Evolutionary conservation across 2,329 filamentous ascomycete species (phyloP).

Genomic region (Penicillium olsonii): DNA sequence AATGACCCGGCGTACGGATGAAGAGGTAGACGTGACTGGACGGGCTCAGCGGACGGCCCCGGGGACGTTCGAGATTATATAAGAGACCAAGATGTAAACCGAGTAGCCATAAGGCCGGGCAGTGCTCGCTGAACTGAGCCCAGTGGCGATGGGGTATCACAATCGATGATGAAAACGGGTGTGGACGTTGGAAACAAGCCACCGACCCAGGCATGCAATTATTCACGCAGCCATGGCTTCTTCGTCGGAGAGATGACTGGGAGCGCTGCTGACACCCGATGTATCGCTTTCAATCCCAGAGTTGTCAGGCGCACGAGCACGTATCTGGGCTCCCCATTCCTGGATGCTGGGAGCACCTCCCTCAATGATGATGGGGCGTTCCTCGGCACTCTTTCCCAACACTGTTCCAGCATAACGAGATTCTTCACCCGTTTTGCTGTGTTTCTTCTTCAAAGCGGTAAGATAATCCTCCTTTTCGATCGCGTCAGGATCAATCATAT

Average conservation of each 20-base stretch:
- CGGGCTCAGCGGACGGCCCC: no score
- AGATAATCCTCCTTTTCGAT: slow-evolving; percentile 70
- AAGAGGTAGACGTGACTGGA: no score
- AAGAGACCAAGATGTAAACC: no score
- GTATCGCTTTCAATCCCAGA: slow-evolving; percentile 33
- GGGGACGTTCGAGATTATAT: no score
- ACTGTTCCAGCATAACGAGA: slow-evolving; percentile 82
- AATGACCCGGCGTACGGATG: no score
- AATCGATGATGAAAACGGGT: no score
- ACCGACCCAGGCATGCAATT: background rate
- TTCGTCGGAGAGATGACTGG: slow-evolving; percentile 41
- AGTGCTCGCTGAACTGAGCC: no score
- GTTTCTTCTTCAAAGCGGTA: slow-evolving; percentile 82
- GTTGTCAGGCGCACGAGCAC: slow-evolving; percentile 29
- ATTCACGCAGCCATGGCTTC: slow-evolving; percentile 40
- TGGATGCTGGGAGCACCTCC: slow-evolving; percentile 70
- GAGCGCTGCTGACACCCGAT: slow-evolving; percentile 42
- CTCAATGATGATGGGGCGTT: slow-evolving; percentile 73
- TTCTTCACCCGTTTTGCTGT: slow-evolving; percentile 85
- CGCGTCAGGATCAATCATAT: slow-evolving; percentile 50
- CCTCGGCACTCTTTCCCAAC: slow-evolving; percentile 72
- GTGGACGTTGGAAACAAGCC: background rate
- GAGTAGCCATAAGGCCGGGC: no score
- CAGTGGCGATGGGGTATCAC: background rate
- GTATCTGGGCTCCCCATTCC: slow-evolving; percentile 58